Evolutionary conservation across 2,329 filamentous ascomycete genomes (phyloP).

Genomic region (Paracorniculantispora psalliotae): DNA sequence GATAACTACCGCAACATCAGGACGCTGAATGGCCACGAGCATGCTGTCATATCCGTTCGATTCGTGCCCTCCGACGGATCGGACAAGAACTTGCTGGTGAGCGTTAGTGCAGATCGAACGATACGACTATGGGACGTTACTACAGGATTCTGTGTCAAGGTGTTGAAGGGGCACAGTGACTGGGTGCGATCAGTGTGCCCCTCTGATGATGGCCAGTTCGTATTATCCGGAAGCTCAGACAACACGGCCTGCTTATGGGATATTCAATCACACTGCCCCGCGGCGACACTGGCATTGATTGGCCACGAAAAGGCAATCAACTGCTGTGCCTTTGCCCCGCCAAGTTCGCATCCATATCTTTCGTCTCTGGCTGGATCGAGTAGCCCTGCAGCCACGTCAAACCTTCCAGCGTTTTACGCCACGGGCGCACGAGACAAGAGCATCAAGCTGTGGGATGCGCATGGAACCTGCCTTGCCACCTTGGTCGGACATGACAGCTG

Average conservation of each 20-base stretch:
- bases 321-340: constrained; percentile 81
- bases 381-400: constrained; percentile 68
- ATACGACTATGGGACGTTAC: constrained; percentile 88
- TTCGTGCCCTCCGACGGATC: constrained; percentile 76
- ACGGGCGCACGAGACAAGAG: constrained; percentile 87
- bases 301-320: constrained; percentile 84
- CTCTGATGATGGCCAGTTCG: constrained; percentile 74
- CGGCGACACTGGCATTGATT: constrained; percentile 72
- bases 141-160: constrained; percentile 87
- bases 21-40: constrained; percentile 85
- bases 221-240: constrained; percentile 79
- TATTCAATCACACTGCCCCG: constrained; percentile 56
- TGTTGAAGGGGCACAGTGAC: constrained; percentile 74
- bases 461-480: constrained; percentile 79
- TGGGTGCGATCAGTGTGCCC: constrained; percentile 87
- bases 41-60: constrained; percentile 81
- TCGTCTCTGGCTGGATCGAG: constrained; percentile 75
- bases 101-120: constrained; percentile 78
- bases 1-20: constrained; percentile 94
- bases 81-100: constrained; percentile 80
- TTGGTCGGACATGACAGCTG: constrained; percentile 90
- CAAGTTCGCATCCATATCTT: constrained; percentile 69
- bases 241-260: constrained; percentile 83
- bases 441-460: constrained; percentile 81
- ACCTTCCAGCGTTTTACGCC: constrained; percentile 80